Evolutionary conservation across 1,139 yeast species (phyloP).

Genomic region (Entelexis sorbosivorans): DNA sequence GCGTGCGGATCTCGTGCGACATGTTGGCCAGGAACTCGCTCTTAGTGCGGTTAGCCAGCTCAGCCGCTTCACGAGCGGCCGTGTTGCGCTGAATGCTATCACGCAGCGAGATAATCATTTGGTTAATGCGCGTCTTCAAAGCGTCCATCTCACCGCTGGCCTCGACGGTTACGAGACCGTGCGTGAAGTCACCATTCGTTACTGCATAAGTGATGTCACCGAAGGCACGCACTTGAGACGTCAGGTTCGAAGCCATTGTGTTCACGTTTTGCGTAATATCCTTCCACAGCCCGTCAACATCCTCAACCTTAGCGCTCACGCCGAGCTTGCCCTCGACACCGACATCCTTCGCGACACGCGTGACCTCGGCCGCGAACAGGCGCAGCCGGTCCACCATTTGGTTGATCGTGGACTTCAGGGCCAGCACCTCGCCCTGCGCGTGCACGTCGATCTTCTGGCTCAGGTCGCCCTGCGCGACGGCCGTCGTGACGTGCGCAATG

Average conservation of each 20-base stretch:
- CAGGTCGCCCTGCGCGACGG: conserved; percentile 84
- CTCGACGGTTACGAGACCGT: conserved; percentile 72
- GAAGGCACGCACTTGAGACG: conserved; percentile 86
- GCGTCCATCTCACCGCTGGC: conserved; percentile 94
- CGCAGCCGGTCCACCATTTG: conserved; percentile 89
- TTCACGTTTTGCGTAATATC: conserved; percentile 88
- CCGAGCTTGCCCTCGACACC: conserved; percentile 90
- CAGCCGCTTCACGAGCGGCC: conserved; percentile 90
- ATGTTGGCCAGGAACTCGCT: conserved; percentile 83
- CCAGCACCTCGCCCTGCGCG: conserved; percentile 75
- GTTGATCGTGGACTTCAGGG: conserved; percentile 67
- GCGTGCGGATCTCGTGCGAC: conserved; percentile 87
- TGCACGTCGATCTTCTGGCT: conserved; percentile 81
- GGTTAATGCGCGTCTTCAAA: conserved; percentile 76
- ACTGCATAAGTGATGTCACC: conserved; percentile 92
- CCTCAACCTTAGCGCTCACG: conserved; percentile 81
- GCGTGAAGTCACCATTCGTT: conserved; percentile 83
- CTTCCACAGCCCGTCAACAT: conserved; percentile 86
- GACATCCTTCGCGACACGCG: conserved; percentile 82
- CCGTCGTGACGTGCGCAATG: conserved; percentile 83
- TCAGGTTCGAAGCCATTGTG: conserved; percentile 83
- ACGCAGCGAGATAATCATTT: conserved; percentile 78
- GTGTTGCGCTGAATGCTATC: conserved; percentile 86
- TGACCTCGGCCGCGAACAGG: conserved; percentile 77
- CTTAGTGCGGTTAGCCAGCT: conserved; percentile 79